phyloP scores from a whole-genome alignment of 2,329 filamentous ascomycete species.

The Hypoxylon sp. region DNA sequence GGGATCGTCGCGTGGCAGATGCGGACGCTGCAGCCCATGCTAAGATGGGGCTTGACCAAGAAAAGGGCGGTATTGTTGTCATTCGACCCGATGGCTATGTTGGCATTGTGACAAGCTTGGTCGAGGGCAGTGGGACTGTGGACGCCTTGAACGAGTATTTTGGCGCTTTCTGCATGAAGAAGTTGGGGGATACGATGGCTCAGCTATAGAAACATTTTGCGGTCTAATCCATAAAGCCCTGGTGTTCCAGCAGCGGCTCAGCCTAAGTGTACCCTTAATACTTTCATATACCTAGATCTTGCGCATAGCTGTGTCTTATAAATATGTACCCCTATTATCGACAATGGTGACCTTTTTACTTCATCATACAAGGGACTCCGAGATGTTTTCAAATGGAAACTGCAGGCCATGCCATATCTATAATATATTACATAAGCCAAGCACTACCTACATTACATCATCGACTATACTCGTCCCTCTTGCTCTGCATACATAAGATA shows the following conservation, averaged over 20 bases:
- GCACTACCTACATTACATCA: background rate
- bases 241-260: background rate
- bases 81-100: conserved; percentile 92
- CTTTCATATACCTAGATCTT: conserved; percentile 4
- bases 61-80: conserved; percentile 83
- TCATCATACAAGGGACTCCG: background rate
- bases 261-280: background rate
- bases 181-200: conserved; percentile 59
- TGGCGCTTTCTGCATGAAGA: conserved; percentile 77
- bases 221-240: background rate
- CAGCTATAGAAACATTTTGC: conserved; percentile 54
- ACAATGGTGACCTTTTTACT: conserved; percentile 3
- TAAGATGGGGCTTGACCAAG: conserved; percentile 85
- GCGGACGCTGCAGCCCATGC: conserved; percentile 83
- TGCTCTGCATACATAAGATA: too few species aligned
- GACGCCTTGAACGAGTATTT: conserved; percentile 90
- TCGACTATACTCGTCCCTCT: background rate
- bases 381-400: too few species aligned
- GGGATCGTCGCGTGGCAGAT: conserved; percentile 77
- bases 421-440: background rate
- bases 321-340: conserved; percentile 4
- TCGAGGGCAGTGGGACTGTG: conserved; percentile 82
- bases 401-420: background rate
- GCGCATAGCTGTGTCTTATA: background rate
- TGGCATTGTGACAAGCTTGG: conserved; percentile 79